Evolutionary conservation across 2,329 filamentous ascomycete genomes (phyloP).

Genomic region (Sporothrix variecibatus): DNA sequence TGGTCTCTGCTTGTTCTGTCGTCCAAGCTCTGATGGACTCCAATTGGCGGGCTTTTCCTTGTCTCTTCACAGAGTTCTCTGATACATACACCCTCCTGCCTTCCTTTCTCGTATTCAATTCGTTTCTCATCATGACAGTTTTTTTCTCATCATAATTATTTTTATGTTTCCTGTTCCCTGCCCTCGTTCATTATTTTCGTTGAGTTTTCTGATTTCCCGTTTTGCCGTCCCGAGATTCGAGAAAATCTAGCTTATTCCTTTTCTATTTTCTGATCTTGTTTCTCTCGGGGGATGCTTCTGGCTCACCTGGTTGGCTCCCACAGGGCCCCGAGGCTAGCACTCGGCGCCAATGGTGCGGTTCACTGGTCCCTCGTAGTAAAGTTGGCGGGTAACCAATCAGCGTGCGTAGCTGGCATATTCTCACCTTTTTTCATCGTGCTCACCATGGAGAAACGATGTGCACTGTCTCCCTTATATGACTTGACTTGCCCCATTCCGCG

Average conservation of each 20-base stretch:
- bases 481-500: background rate
- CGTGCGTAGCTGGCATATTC: background rate
- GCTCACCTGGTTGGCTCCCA: conserved; percentile 21
- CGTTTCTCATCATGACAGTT: background rate
- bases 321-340: conserved; percentile 1
- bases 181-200: background rate
- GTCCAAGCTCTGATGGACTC: background rate
- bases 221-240: conserved; percentile 1
- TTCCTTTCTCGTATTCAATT: background rate
- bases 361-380: conserved; percentile 3
- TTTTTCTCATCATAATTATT: background rate
- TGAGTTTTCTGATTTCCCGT: background rate
- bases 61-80: background rate
- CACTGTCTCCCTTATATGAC: background rate
- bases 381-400: conserved; percentile 6
- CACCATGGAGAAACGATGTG: conserved; percentile 1
- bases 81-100: background rate
- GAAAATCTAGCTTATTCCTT: background rate
- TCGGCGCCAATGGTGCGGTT: conserved; percentile 13
- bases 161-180: background rate
- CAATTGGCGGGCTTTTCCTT: background rate
- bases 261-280: background rate
- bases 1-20: background rate
- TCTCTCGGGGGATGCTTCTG: background rate
- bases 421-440: background rate